Percentiles rank a stretch among this genome's conserved stretches.
phyloP scores from a whole-genome alignment of 805 yeast species.

The Brettanomyces naardenensis region DNA sequence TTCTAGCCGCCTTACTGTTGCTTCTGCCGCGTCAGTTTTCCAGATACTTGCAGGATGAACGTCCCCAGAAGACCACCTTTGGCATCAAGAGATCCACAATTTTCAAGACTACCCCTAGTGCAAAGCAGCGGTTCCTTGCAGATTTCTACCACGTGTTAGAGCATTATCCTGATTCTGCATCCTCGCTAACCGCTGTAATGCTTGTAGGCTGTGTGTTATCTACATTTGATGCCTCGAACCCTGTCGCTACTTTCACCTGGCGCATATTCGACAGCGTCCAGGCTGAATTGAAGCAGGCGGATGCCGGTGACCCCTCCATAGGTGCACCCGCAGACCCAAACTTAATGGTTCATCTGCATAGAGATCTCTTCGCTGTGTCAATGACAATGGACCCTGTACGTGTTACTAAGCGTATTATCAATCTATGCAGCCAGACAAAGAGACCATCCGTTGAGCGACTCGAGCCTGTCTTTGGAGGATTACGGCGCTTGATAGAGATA shows the following conservation, averaged over 20 bases:
- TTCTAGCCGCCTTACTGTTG: constrained; percentile 27
- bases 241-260: constrained; percentile 14
- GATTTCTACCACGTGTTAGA: constrained; percentile 18
- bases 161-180: constrained; percentile 20
- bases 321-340: neutral
- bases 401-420: constrained; percentile 9
- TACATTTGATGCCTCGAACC: constrained; percentile 17
- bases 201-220: constrained; percentile 26
- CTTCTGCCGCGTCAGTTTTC: constrained; percentile 26
- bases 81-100: constrained; percentile 17
- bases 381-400: constrained; percentile 14
- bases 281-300: neutral
- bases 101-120: constrained; percentile 6
- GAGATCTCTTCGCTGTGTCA: constrained; percentile 19
- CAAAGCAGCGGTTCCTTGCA: constrained; percentile 19
- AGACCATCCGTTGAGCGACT: constrained; percentile 11
- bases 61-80: constrained; percentile 5
- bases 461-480: constrained; percentile 18
- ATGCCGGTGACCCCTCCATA: neutral
- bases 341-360: constrained; percentile 15
- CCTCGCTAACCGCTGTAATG: constrained; percentile 25
- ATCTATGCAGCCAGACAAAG: constrained; percentile 12
- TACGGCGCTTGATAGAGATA: constrained; percentile 15
- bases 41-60: constrained; percentile 18
- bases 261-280: neutral